Base-by-base conservation (phyloP, 2,329 filamentous ascomycete species). In the Pseudopyrenochaeta lycopersici region DNA sequence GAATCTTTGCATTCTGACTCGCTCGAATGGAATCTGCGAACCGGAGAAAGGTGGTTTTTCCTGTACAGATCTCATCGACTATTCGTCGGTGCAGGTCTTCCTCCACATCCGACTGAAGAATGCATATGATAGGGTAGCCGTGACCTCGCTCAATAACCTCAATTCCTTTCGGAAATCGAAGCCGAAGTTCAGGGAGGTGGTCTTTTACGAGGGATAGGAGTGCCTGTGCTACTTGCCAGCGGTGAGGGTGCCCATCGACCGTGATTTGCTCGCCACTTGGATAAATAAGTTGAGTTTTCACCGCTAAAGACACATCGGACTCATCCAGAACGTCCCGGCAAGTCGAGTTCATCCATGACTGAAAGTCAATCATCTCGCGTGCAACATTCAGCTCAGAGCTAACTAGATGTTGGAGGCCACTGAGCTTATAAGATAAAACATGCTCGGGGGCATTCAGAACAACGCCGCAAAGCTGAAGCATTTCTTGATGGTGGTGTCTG, bases 301-400 rank as follows among this genome's bases (percentile, higher is more conserved):
- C 66, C 4, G 67, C 68, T 43, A 77, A 69, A 33, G 70, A 73
- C 33, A 74, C 68, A 36, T 78, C 76, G 12, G 63, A 86, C 60
- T 89, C 87, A 54, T 89, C 87, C 0, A 89, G 72, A 0, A 89
- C 76, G 60, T 90, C 86, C 0, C 86, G 80, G 2, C 78, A 83
- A 0, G 70, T 63, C 0, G 52, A 52, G 1, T 80, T 70, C n/a
- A 88, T 64, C 72, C 80, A 83, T 0, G 67, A 46, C 17, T 87
- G 82, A 0, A 79, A 76, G 0, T 66, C 62, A 1, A 85, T 69
- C 78, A 88, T 83, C 1, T 60, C 60, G 0, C 58, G 64, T 0
- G 82, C 80, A 20, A 80, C 73, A 0, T 61, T 66, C 0, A 80
- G 58, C 0, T 62, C 36, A 2, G 68, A 65, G 42, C 85, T 80